These are phyloP conservation scores for Pouteria campechiana DNA, from an alignment of 179 eudicot species.

Conservation along the genomic window DNA sequence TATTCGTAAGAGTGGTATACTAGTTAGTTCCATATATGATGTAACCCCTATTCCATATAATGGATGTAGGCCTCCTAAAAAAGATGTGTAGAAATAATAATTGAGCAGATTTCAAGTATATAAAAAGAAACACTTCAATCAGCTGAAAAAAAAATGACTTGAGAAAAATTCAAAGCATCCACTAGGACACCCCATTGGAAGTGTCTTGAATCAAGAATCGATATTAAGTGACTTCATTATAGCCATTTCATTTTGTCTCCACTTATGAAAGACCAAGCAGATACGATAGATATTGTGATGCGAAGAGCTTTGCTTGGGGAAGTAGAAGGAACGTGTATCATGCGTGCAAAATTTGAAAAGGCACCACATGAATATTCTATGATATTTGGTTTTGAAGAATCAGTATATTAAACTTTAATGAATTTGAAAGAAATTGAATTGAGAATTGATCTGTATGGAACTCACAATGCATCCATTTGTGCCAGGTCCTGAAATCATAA, in stretches of 20 bases:
- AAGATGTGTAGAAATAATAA: background rate
- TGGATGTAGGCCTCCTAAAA: background rate
- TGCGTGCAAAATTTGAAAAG: conserved; percentile 8
- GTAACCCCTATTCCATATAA: conserved; percentile 6
- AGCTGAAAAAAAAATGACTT: background rate
- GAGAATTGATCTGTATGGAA: background rate
- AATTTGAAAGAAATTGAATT: background rate
- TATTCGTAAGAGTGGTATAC: conserved; percentile 5
- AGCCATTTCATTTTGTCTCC: background rate
- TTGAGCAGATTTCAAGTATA: background rate
- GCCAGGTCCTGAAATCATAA: background rate
- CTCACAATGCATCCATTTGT: background rate
- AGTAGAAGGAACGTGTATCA: conserved; percentile 11
- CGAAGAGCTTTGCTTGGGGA: conserved; percentile 9
- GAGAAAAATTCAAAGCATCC: background rate
- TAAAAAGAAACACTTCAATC: conserved; percentile 1
- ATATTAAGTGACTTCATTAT: background rate
- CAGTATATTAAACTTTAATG: background rate
- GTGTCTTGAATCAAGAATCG: background rate
- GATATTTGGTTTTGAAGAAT: background rate
- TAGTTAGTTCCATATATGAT: conserved; percentile 1
- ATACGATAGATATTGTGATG: conserved; percentile 1
- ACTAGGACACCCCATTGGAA: background rate
- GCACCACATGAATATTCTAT: background rate
- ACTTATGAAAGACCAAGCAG: background rate